A percentile compares a stretch with the other conserved stretches of the same genome.
Conservation (phyloP, 768 basidiomycete species). For the Chalciporus pseudorubinellus region DNA sequence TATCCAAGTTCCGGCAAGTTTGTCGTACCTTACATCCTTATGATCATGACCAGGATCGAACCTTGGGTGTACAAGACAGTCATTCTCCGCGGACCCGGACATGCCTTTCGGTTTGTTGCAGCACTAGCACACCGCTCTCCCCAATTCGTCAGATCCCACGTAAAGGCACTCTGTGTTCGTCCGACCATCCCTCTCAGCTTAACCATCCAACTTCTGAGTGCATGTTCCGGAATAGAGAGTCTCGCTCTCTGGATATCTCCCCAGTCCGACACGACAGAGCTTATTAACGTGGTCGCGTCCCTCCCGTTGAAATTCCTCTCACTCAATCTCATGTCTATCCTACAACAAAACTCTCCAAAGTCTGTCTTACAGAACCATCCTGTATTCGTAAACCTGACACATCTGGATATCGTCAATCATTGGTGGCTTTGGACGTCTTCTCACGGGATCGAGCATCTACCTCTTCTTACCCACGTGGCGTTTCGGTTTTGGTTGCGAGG, state of each 20-base stretch:
- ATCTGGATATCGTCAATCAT: slow-evolving; percentile 21
- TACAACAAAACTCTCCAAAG: neutral
- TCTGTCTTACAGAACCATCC: slow-evolving; percentile 6
- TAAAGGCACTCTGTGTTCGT: slow-evolving; percentile 18
- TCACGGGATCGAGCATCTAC: slow-evolving; percentile 15
- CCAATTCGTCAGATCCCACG: slow-evolving; percentile 5
- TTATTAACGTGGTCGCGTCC: slow-evolving; percentile 6
- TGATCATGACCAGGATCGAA: slow-evolving; percentile 25
- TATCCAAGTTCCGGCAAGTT: neutral
- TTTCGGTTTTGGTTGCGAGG: slow-evolving; percentile 19
- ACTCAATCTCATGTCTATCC: slow-evolving; percentile 9
- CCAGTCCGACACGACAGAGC: neutral
- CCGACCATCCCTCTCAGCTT: slow-evolving; percentile 10
- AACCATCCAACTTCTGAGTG: slow-evolving; percentile 3
- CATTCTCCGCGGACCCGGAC: slow-evolving; percentile 7
- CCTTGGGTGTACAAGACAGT: slow-evolving; percentile 19
- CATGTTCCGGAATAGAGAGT: slow-evolving; percentile 9
- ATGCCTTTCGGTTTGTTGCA: slow-evolving; percentile 10
- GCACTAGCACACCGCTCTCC: slow-evolving; percentile 7
- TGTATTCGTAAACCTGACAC: slow-evolving; percentile 11
- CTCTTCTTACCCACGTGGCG: slow-evolving; percentile 10
- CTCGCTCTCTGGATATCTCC: slow-evolving; percentile 19
- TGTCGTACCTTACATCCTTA: neutral
- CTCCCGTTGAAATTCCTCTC: slow-evolving; percentile 18
- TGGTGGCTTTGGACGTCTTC: slow-evolving; percentile 20